Evolutionary conservation across 345 rosid species (phyloP).

Genomic region (Draba incana): DNA sequence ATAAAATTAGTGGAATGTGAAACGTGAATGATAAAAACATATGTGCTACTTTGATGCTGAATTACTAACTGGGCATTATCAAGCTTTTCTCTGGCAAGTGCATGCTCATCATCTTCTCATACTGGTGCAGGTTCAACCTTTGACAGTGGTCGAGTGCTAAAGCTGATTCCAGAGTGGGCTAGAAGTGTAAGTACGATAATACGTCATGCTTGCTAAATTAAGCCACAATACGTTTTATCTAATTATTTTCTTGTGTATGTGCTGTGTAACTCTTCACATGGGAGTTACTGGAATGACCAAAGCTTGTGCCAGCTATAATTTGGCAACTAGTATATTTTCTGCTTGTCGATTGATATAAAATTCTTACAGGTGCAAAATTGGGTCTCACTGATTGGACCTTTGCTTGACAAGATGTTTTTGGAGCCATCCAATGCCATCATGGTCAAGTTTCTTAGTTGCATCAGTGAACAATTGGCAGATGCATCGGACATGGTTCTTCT

Average conservation of each 20-base stretch:
- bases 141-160: slow-evolving; percentile 62
- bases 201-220: slow-evolving; percentile 22
- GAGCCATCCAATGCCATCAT: slow-evolving; percentile 88
- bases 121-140: slow-evolving; percentile 58
- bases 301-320: slow-evolving; percentile 26
- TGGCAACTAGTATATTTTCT: slow-evolving; percentile 12
- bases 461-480: slow-evolving; percentile 69
- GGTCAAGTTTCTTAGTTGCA: slow-evolving; percentile 73
- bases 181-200: slow-evolving; percentile 64
- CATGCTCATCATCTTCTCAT: slow-evolving; percentile 31
- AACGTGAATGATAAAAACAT: slow-evolving; percentile 1
- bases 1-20: neutral
- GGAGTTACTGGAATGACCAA: slow-evolving; percentile 12
- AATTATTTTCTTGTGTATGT: slow-evolving; percentile 3
- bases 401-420: slow-evolving; percentile 81
- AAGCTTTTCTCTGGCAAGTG: slow-evolving; percentile 28
- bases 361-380: slow-evolving; percentile 73
- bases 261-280: slow-evolving; percentile 8
- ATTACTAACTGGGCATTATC: slow-evolving; percentile 9
- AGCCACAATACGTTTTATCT: neutral
- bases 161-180: slow-evolving; percentile 79
- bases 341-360: slow-evolving; percentile 27
- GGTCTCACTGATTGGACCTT: slow-evolving; percentile 58
- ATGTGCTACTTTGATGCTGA: slow-evolving; percentile 22
- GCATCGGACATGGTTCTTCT: slow-evolving; percentile 58